Evolutionary conservation across 371 early-diverging fungal genomes (phyloP).

Genomic region (Coemansia sp.): DNA sequence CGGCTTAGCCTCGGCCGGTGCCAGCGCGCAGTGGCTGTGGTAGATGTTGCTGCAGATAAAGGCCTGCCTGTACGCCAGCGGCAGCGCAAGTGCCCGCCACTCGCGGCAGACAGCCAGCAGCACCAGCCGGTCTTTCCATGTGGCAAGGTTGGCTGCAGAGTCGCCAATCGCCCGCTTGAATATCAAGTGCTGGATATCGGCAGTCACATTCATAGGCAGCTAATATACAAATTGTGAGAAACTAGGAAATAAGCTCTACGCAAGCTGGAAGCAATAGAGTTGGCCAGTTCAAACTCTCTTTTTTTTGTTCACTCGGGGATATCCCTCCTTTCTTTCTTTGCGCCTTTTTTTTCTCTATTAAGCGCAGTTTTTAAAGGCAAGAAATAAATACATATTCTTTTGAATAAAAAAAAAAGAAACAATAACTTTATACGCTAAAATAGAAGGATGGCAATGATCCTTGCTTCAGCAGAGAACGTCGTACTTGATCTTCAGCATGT

Average conservation of each 20-base stretch:
- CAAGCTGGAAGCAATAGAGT: not conserved
- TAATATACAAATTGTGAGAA: too few relatives aligned
- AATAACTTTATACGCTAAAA: not conserved
- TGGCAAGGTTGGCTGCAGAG: not conserved
- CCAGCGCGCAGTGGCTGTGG: not conserved
- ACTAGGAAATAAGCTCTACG: too few relatives aligned
- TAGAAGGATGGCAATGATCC: not conserved
- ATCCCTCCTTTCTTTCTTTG: too few relatives aligned
- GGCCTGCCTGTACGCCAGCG: not conserved
- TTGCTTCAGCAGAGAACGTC: not conserved
- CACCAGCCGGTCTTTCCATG: not conserved
- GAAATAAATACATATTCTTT: not conserved
- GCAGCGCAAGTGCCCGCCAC: constrained; percentile 2
- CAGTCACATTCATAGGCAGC: not conserved
- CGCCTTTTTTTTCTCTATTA: too few relatives aligned
- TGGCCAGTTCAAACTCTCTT: too few relatives aligned
- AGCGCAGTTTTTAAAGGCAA: not conserved
- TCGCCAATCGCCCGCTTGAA: not conserved
- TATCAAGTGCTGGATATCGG: constrained; percentile 2
- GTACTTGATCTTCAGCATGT: not conserved
- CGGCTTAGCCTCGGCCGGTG: not conserved
- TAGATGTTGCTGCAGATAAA: not conserved
- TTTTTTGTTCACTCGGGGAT: too few relatives aligned
- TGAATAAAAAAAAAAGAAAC: constrained; percentile 1
- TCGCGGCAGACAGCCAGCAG: constrained; percentile 4